Conservation (phyloP, 2,329 filamentous ascomycete species). For the Sarocladium strictum region DNA sequence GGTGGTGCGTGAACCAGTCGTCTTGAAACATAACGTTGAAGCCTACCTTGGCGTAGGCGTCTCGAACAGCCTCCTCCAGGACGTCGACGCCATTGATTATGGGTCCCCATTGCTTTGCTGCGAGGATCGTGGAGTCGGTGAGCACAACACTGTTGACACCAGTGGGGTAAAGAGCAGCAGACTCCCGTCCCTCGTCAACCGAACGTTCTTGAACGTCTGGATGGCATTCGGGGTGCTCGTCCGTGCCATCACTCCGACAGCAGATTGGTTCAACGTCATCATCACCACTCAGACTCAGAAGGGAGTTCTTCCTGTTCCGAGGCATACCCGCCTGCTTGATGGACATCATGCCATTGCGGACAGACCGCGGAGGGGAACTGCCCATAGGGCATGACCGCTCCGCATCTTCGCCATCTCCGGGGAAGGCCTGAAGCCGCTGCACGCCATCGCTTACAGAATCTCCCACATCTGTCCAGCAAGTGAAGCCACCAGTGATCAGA, state of each 20-base stretch:
- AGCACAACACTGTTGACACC: constrained; percentile 19
- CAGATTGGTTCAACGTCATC: no score
- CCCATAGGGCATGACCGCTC: no score
- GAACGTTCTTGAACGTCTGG: not conserved
- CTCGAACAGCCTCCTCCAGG: constrained; percentile 14
- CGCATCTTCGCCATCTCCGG: no score
- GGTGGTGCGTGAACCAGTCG: constrained; percentile 22
- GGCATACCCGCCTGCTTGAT: no score
- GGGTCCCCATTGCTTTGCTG: constrained; percentile 21
- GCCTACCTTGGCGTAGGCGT: constrained; percentile 17
- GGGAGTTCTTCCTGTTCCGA: no score
- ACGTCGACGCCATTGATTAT: constrained; percentile 21
- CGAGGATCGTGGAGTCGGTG: constrained; percentile 13
- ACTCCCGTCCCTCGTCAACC: not conserved
- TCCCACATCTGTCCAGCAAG: no score
- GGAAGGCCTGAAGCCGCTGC: no score
- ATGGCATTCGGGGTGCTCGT: not conserved
- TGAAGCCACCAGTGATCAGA: no score
- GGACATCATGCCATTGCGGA: no score
- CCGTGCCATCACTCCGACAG: not conserved
- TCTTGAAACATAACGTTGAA: constrained; percentile 21
- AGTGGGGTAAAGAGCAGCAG: constrained; percentile 13
- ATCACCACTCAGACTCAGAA: no score
- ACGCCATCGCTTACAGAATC: no score
- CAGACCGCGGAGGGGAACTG: no score